A percentile compares a stretch with the other conserved stretches of the same genome.
Evolutionary conservation across 257 asterid genomes (phyloP).

Genomic region (Oldenlandia corymbosa): DNA sequence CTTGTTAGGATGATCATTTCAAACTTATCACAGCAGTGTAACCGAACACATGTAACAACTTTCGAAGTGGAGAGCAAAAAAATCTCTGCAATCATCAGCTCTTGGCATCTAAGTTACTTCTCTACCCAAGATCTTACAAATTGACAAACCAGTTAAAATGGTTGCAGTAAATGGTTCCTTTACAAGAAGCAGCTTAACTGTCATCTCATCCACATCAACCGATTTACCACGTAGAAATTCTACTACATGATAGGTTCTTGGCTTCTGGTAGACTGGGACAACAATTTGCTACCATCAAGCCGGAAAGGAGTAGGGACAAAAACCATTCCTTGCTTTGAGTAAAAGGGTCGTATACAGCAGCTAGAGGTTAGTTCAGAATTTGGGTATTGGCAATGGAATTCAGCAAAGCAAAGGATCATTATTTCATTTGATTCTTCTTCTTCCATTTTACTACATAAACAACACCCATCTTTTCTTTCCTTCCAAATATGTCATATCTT

Average conservation of each 20-base stretch:
- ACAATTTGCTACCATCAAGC: too few relatives aligned
- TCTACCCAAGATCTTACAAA: too few relatives aligned
- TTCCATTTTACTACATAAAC: too few relatives aligned
- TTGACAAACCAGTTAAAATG: too few relatives aligned
- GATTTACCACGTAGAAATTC: too few relatives aligned
- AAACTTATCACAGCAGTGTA: too few relatives aligned
- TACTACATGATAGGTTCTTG: too few relatives aligned
- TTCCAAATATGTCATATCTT: neutral
- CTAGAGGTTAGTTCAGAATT: neutral
- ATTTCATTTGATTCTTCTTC: neutral
- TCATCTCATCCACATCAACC: too few relatives aligned
- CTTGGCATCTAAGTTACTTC: conserved; percentile 1
- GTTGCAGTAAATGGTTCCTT: too few relatives aligned
- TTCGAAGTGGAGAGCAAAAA: neutral
- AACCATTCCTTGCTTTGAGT: neutral
- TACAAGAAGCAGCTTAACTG: too few relatives aligned
- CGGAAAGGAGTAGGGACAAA: neutral
- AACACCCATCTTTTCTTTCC: conserved; percentile 6
- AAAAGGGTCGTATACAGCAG: neutral
- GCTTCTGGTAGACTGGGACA: too few relatives aligned
- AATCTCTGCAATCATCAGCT: neutral
- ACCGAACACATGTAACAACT: neutral
- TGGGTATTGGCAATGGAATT: neutral
- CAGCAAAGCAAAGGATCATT: neutral
- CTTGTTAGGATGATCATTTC: too few relatives aligned